phyloP scores from a whole-genome alignment of 805 yeast species.

The Wickerhamia fluorescens region DNA sequence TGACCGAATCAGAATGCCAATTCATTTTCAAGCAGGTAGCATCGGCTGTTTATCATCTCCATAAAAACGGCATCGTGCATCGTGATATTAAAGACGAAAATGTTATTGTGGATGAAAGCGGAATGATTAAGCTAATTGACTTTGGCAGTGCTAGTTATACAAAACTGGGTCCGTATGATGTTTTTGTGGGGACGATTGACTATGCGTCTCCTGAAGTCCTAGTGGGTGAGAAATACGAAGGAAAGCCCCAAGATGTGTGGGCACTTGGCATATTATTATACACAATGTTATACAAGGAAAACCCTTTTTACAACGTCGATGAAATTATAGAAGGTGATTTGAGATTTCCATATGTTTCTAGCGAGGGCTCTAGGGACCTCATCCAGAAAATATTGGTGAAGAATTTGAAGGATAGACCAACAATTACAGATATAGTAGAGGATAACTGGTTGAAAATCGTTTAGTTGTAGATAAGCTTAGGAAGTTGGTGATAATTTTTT shows the following conservation, averaged over 20 bases:
- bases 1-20: constrained; percentile 74
- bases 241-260: constrained; percentile 96
- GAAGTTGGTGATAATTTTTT: no score
- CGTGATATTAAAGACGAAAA: constrained; percentile 95
- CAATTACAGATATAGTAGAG: constrained; percentile 59
- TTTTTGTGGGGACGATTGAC: constrained; percentile 94
- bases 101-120: constrained; percentile 77
- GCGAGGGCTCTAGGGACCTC: constrained; percentile 54
- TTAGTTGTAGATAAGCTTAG: not conserved
- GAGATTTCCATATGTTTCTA: constrained; percentile 59
- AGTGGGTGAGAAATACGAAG: constrained; percentile 81
- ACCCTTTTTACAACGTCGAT: constrained; percentile 92
- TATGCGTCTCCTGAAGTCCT: constrained; percentile 97
- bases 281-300: constrained; percentile 86
- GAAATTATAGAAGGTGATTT: constrained; percentile 90
- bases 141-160: constrained; percentile 93
- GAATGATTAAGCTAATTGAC: constrained; percentile 79
- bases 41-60: constrained; percentile 75
- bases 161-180: constrained; percentile 90
- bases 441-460: constrained; percentile 54
- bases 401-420: constrained; percentile 60
- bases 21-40: constrained; percentile 74
- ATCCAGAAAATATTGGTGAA: constrained; percentile 64
- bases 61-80: constrained; percentile 81
- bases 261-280: constrained; percentile 88